Conservation (phyloP, 176 grass and related monocot species). For the Oryza brachyantha region DNA sequence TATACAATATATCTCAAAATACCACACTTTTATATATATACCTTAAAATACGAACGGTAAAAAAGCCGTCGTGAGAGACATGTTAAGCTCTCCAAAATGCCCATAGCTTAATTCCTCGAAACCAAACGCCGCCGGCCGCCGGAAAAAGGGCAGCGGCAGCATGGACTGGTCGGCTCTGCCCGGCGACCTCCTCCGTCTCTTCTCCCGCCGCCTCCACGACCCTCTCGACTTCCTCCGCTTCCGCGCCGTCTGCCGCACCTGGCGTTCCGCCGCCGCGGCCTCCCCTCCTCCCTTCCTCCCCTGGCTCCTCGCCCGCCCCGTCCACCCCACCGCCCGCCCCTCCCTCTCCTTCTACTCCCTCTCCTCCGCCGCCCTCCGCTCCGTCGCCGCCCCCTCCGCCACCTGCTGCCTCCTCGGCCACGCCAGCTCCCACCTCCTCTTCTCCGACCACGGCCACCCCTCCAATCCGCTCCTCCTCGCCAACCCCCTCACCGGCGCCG, state of each 20-base stretch:
- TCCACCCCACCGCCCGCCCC: background rate
- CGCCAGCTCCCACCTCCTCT: conserved; percentile 18
- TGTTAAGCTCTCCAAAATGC: no score
- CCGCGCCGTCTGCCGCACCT: conserved; percentile 20
- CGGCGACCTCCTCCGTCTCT: conserved; percentile 1
- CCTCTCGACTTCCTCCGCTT: conserved; percentile 27
- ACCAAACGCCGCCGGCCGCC: background rate
- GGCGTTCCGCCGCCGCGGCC: conserved; percentile 1
- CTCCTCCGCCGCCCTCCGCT: background rate
- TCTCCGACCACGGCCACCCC: background rate
- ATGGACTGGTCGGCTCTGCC: conserved; percentile 27
- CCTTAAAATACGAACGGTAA: no score
- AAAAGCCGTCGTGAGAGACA: no score
- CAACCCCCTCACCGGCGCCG: conserved; percentile 4
- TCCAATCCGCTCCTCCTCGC: background rate
- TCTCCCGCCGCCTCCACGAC: conserved; percentile 23
- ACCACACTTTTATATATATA: no score
- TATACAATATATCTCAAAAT: no score
- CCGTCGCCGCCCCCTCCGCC: background rate
- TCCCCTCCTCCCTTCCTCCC: conserved; percentile 6
- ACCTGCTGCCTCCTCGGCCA: background rate
- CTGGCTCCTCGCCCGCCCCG: conserved; percentile 5
- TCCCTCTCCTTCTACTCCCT: background rate
- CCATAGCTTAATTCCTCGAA: no score
- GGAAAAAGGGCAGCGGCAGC: no score